Percentiles rank a stretch among this genome's conserved stretches.
These are phyloP conservation scores for Polytrichum commune DNA, from an alignment of 225 moss, liverwort and hornwort genomes.

Conservation along the genomic window DNA sequence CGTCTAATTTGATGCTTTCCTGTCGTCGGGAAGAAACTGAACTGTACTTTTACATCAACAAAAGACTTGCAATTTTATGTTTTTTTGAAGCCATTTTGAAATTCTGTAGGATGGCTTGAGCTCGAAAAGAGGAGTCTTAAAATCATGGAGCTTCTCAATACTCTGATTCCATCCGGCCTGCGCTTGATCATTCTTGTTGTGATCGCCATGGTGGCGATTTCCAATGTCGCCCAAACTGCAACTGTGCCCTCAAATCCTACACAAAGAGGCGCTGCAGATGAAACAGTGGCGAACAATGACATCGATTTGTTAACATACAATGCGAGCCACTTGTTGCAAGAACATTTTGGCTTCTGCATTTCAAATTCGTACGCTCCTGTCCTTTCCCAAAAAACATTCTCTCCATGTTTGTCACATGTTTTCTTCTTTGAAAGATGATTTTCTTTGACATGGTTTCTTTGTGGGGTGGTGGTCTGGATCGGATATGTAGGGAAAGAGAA, in stretches of 20 bases:
- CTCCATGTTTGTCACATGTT: not conserved
- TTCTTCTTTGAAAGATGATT: not conserved
- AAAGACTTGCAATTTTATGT: too few relatives aligned
- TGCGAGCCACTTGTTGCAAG: slow-evolving; percentile 34
- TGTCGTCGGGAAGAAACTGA: too few relatives aligned
- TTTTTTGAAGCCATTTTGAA: too few relatives aligned
- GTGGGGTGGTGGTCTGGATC: too few relatives aligned
- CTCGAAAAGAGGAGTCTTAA: too few relatives aligned
- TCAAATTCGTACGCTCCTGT: slow-evolving; percentile 25
- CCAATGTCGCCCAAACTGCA: slow-evolving; percentile 16
- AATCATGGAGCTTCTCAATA: too few relatives aligned
- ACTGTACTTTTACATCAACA: too few relatives aligned
- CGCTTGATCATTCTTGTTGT: not conserved
- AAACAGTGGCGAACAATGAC: slow-evolving; percentile 8
- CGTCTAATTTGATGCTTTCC: too few relatives aligned
- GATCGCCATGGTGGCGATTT: not conserved
- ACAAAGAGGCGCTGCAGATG: not conserved
- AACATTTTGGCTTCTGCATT: slow-evolving; percentile 49
- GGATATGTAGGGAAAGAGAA: slow-evolving; percentile 43
- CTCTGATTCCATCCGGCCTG: too few relatives aligned
- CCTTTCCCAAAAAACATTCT: not conserved
- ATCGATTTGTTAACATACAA: slow-evolving; percentile 23
- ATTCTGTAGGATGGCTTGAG: too few relatives aligned
- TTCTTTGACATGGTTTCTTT: not conserved
- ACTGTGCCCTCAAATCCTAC: slow-evolving; percentile 1